Percentiles rank a stretch among this genome's conserved stretches.
These are phyloP conservation scores for Amphichorda felina DNA, from an alignment of 2,329 filamentous ascomycete species.

Conservation along the genomic window DNA sequence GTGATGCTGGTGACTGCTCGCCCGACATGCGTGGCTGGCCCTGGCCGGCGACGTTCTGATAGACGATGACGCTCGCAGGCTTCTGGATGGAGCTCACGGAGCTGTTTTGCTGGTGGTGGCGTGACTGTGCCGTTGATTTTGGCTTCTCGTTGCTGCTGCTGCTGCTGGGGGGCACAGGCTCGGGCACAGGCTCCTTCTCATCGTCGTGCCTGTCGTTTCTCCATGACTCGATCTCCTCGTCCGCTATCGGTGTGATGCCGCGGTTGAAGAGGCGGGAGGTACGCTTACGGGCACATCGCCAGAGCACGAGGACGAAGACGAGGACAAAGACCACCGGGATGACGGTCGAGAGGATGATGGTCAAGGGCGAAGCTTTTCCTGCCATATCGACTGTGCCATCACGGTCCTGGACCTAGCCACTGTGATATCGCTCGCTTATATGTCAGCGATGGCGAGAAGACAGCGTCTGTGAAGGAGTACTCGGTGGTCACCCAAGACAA, in stretches of 20 bases:
- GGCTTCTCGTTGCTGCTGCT: not conserved
- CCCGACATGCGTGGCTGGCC: conserved; percentile 11
- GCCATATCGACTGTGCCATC: conserved; percentile 3
- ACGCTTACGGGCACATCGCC: conserved; percentile 26
- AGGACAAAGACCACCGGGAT: conserved; percentile 29
- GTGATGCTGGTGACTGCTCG: conserved; percentile 7
- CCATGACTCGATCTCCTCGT: conserved; percentile 57
- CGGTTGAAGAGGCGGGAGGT: conserved; percentile 34
- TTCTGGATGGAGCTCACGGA: conserved; percentile 27
- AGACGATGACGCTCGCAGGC: conserved; percentile 42
- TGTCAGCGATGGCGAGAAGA: too few relatives aligned
- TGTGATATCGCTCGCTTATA: too few relatives aligned
- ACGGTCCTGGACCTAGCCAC: not conserved
- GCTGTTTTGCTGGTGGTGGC: conserved; percentile 15
- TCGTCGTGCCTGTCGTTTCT: conserved; percentile 22
- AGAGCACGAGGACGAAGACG: conserved; percentile 17
- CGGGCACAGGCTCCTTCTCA: conserved; percentile 10
- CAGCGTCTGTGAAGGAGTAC: too few relatives aligned
- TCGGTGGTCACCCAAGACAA: too few relatives aligned
- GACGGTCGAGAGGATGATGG: conserved; percentile 40
- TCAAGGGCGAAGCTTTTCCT: conserved; percentile 14
- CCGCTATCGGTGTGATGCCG: conserved; percentile 49
- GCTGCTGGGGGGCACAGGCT: conserved; percentile 4
- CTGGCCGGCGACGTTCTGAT: conserved; percentile 18
- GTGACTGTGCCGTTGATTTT: not conserved